Conservation (phyloP, 2,329 filamentous ascomycete species). For the Stemphylium beticola region DNA sequence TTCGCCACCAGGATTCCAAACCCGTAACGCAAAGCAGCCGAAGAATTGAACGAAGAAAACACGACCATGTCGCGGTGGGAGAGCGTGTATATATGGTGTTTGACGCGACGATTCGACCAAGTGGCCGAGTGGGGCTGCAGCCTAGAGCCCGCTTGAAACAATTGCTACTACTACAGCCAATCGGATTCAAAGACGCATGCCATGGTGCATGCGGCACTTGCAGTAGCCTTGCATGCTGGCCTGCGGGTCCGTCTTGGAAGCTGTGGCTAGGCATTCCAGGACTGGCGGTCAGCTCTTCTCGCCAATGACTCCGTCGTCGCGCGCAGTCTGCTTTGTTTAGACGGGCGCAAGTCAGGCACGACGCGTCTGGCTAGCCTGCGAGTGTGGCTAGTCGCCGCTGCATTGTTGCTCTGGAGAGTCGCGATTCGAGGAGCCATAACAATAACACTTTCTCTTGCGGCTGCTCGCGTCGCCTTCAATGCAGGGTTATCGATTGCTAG, state of each 20-base stretch:
- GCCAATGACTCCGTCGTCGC: slow-evolving; percentile 8
- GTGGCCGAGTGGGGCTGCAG: slow-evolving; percentile 30
- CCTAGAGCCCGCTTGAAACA: slow-evolving; percentile 44
- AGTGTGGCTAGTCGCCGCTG: neutral
- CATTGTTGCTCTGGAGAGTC: slow-evolving; percentile 29
- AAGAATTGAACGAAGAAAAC: slow-evolving; percentile 44
- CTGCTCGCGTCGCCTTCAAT: slow-evolving; percentile 26
- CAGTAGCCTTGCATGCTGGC: slow-evolving; percentile 31
- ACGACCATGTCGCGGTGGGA: slow-evolving; percentile 51
- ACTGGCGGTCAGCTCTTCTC: slow-evolving; percentile 34
- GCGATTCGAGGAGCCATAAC: slow-evolving; percentile 39
- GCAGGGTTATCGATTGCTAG: slow-evolving; percentile 32
- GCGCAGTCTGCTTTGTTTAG: slow-evolving; percentile 20
- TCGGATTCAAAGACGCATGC: slow-evolving; percentile 18
- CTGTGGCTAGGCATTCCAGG: slow-evolving; percentile 36
- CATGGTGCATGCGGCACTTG: slow-evolving; percentile 32
- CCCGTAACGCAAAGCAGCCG: slow-evolving; percentile 37
- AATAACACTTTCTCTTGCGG: slow-evolving; percentile 30
- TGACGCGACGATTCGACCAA: slow-evolving; percentile 48
- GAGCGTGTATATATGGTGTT: slow-evolving; percentile 47
- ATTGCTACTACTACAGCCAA: slow-evolving; percentile 34
- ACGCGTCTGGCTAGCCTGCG: slow-evolving; percentile 8
- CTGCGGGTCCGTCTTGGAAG: slow-evolving; percentile 28
- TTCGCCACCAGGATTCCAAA: slow-evolving; percentile 16
- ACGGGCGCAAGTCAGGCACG: slow-evolving; percentile 13